Percentiles rank a stretch among this genome's conserved stretches.
phyloP scores from a whole-genome alignment of 1,284 basidiomycete species.

The Fomitiporia mediterranea region DNA sequence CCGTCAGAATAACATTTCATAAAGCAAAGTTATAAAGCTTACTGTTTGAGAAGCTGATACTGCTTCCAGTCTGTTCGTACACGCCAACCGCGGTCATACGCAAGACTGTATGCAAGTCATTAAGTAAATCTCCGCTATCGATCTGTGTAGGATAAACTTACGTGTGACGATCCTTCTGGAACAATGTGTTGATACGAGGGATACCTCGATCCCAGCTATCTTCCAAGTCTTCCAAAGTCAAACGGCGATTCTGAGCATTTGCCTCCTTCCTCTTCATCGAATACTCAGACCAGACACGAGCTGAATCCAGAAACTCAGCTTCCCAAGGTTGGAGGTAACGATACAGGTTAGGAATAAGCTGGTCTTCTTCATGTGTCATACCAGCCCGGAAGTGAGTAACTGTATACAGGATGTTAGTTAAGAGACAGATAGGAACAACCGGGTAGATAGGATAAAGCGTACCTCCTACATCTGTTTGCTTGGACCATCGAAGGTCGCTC shows the following conservation, averaged over 20 bases:
- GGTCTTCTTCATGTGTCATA: conserved; percentile 93
- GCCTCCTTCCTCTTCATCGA: conserved; percentile 99
- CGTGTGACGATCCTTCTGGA: conserved; percentile 98
- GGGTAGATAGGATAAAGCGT: conserved; percentile 9
- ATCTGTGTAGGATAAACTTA: conserved; percentile 34
- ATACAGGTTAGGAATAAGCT: conserved; percentile 95
- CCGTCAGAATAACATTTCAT: background rate
- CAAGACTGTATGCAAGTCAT: conserved; percentile 62
- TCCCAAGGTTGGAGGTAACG: conserved; percentile 99
- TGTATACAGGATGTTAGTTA: conserved; percentile 25
- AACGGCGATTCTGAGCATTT: conserved; percentile 92
- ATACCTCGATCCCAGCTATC: conserved; percentile 99
- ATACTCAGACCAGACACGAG: conserved; percentile 99
- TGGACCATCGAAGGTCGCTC: conserved; percentile 95
- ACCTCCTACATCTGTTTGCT: conserved; percentile 95
- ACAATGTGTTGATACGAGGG: conserved; percentile 94
- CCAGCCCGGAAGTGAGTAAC: conserved; percentile 97
- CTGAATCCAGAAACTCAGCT: conserved; percentile 96
- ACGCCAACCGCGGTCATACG: conserved; percentile 98
- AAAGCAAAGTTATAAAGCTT: conserved; percentile 28
- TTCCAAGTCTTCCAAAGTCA: conserved; percentile 96
- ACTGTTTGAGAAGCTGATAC: conserved; percentile 91
- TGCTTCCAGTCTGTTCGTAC: conserved; percentile 97
- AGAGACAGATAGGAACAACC: conserved; percentile 20
- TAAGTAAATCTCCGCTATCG: conserved; percentile 28